Evolutionary conservation across 2,329 filamentous ascomycete genomes (phyloP), one percentile per base, ranked within the genome.

Genomic region (Colletotrichum spinosum): DNA sequence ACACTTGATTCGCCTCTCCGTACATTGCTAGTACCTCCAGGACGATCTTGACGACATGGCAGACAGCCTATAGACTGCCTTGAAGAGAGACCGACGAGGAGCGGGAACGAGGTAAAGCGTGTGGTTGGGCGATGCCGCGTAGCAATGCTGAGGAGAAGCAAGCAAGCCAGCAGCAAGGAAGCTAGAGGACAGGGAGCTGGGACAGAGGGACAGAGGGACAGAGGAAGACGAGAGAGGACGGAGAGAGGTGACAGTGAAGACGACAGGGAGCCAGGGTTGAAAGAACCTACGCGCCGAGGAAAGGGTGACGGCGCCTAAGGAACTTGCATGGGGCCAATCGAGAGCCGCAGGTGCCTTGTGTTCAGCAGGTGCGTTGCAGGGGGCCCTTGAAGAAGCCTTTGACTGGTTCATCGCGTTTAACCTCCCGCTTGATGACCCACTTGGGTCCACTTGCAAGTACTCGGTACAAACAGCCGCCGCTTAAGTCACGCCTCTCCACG

Each of bases 341-440:
- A 50, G 65, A 68, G 65, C 65, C 67, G 67, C 65, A 69, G 59
- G 67, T 69, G 65, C 67, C 67, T 69, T 65, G 61, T 66, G 62
- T 61, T 25, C 54, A 68, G 54, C 54, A 57, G 60, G 48, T 67
- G 55, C 55, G 56, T 60, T 61, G 17, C 65, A 65, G 34, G 67
- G 65, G 42, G 33, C 2, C 60, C 56, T 37, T 65, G 54, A 1
- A 9, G 9, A 5, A 10, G 53, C 39, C 15, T 35, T n/a, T 64
- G 49, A 69, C 42, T 69, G 67, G 67, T 39, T 60, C 49, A 8
- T 58, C 41, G 33, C 55, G 48, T 60, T 65, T 65, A 61, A 65
- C 67, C 52, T 68, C 65, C 67, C 65, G 60, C 62, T 49, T 38
- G 13, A 45, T 17, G 60, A 3, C n/a, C 67, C 60, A 68, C 37